Percentiles rank a stretch among this genome's conserved stretches.
Conservation (phyloP, 306 rosid species). For the Elaeagnus macrophylla region DNA sequence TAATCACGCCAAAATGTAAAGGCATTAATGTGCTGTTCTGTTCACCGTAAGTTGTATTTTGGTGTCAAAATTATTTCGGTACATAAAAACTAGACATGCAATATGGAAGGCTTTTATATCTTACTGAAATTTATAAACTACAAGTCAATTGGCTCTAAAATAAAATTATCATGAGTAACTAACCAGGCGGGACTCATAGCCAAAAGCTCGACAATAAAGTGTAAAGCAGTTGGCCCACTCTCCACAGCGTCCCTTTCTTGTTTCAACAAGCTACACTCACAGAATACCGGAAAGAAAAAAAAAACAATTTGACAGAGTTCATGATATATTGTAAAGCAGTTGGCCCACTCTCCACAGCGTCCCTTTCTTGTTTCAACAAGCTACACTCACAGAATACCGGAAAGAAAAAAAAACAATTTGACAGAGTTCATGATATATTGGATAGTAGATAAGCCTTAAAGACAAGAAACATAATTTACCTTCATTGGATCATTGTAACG, state of each 20-base stretch:
- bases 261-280: conserved; percentile 72
- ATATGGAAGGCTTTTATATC: too few relatives aligned
- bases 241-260: conserved; percentile 91
- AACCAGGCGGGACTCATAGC: conserved; percentile 82
- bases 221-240: conserved; percentile 99
- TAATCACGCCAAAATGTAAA: not conserved
- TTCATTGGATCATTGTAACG: conserved; percentile 81
- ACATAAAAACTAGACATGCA: too few relatives aligned
- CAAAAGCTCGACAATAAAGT: conserved; percentile 83
- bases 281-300: conserved; percentile 6
- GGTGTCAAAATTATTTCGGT: too few relatives aligned
- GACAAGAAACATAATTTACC: conserved; percentile 35
- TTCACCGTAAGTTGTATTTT: not conserved
- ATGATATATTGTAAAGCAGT: conserved; percentile 92
- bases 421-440: conserved; percentile 9
- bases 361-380: conserved; percentile 90
- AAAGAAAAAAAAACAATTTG: conserved; percentile 11
- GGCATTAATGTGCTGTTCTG: too few relatives aligned
- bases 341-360: conserved; percentile 99
- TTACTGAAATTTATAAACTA: too few relatives aligned
- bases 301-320: conserved; percentile 1
- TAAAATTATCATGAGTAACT: conserved; percentile 27
- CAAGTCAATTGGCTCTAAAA: not conserved
- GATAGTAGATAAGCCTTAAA: conserved; percentile 10
- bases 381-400: conserved; percentile 29